These are phyloP conservation scores for Nakaseomyces delphensis DNA, from an alignment of 1,139 yeast species.

Conservation along the genomic window DNA sequence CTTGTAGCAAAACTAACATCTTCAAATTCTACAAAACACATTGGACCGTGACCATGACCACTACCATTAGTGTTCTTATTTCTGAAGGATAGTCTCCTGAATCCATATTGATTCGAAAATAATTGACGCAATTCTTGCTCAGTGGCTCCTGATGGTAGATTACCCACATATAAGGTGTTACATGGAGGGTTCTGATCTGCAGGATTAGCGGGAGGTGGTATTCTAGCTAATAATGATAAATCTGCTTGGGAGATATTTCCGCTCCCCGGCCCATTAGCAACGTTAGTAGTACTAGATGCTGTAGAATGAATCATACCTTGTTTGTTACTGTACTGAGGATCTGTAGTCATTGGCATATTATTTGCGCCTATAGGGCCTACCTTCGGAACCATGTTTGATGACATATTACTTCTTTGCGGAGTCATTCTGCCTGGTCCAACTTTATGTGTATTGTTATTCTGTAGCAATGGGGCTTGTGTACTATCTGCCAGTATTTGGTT, in stretches of 20 bases:
- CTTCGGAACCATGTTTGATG: constrained; percentile 4
- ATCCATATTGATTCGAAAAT: constrained; percentile 88
- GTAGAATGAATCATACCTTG: constrained; percentile 11
- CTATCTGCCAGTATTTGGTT: not conserved
- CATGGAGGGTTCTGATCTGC: constrained; percentile 99
- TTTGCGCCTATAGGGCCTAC: not conserved
- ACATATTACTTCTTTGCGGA: constrained; percentile 1
- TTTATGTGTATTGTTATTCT: constrained; percentile 2
- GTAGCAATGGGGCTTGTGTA: constrained; percentile 1
- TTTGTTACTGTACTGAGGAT: constrained; percentile 1
- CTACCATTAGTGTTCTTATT: constrained; percentile 44
- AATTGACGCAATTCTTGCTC: constrained; percentile 84
- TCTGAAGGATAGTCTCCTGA: constrained; percentile 83
- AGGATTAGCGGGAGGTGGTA: constrained; percentile 96
- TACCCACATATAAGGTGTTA: constrained; percentile 92
- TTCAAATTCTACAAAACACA: constrained; percentile 98
- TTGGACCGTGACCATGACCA: constrained; percentile 64
- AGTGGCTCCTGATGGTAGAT: constrained; percentile 93
- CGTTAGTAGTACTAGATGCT: constrained; percentile 11
- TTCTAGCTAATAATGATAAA: constrained; percentile 59
- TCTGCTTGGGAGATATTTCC: constrained; percentile 45
- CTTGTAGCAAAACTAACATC: constrained; percentile 89
- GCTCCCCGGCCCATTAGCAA: constrained; percentile 6
- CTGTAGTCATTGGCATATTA: not conserved
- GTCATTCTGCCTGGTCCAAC: constrained; percentile 3